These are phyloP conservation scores for Psidium friedrichsthalianum DNA, from an alignment of 345 rosid species.

Conservation along the genomic window DNA sequence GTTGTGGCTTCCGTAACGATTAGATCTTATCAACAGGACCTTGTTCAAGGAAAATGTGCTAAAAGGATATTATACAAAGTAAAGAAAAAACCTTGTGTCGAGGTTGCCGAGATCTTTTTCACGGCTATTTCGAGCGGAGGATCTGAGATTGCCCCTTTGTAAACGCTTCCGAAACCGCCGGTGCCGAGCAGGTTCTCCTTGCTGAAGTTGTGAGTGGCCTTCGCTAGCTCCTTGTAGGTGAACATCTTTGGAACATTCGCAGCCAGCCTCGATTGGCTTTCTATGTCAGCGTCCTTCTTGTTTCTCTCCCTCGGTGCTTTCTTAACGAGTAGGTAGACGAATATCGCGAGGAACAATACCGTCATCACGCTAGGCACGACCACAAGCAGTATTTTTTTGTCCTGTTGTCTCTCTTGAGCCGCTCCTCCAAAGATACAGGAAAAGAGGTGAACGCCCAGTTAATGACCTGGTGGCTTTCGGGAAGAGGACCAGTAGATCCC, in stretches of 20 bases:
- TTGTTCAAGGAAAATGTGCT: background rate
- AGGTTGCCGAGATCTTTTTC: slow-evolving; percentile 28
- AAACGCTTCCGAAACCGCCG: slow-evolving; percentile 37
- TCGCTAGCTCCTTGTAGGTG: slow-evolving; percentile 20
- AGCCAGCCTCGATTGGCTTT: slow-evolving; percentile 12
- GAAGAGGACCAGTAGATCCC: slow-evolving; percentile 15
- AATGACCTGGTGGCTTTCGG: slow-evolving; percentile 18
- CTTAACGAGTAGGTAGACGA: background rate
- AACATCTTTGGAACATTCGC: slow-evolving; percentile 24
- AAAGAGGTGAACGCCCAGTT: slow-evolving; percentile 10
- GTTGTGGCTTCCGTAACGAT: background rate
- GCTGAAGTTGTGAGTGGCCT: slow-evolving; percentile 24
- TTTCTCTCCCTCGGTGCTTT: background rate
- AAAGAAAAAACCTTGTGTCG: slow-evolving; percentile 14
- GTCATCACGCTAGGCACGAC: slow-evolving; percentile 3
- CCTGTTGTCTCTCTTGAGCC: background rate
- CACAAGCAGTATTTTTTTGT: background rate
- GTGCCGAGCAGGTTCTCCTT: slow-evolving; percentile 27
- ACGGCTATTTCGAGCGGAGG: slow-evolving; percentile 21
- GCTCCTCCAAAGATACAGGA: background rate
- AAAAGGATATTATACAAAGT: background rate
- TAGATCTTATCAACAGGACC: background rate
- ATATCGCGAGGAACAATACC: background rate
- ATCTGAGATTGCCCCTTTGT: slow-evolving; percentile 14
- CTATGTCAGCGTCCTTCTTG: slow-evolving; percentile 10